Evolutionary conservation across 495 filamentous ascomycete species (phyloP), one percentile per base, ranked within the genome.

Genomic region (Penicillium soppii): DNA sequence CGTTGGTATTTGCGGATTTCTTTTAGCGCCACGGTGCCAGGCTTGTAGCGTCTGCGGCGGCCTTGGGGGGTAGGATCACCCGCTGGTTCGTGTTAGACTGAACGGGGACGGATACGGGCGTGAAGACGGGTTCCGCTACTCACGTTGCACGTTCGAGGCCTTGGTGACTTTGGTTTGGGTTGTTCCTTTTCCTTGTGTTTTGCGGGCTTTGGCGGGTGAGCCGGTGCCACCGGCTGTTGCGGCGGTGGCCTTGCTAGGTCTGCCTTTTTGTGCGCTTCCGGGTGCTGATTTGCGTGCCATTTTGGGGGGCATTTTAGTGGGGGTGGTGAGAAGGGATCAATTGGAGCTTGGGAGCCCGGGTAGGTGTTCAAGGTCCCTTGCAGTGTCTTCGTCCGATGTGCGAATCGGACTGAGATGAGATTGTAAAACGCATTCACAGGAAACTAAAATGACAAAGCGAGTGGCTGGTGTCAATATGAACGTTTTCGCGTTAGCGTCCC

Each of bases 1-100:
- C 80, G 82, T 70, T 97, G 92, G 63, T 94, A 90, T 59, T 78
- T 77, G 40, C 91, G 79, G 65, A 97, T 97, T 73, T 97, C 92
- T 57, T 82, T 83, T 13, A 97, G 73, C 2, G 92, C 92, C 15
- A 87, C 67, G 1, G 91, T 96, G 49, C 92, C 92, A 3, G 92
- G 92, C 49, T 77, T 86, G 68, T 92, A 96, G 57, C 92, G 83
- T 50, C 78, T 83, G 49, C 73, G 83, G 17, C 77, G 78, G 43
- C 74, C 77, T 40, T 72, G 68, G 7, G 87, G 89, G 42, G 86
- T 73, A 29, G 86, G 86, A 54, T 92, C 87, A 30, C 86, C 88
- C 53, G 87, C 88, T 91, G 50, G 26, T 13, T 35, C 40, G n/a
- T 35, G 39, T 57, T 43, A 57, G 42, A n/a, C n/a, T n/a, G n/a